Percentiles rank a stretch among this genome's conserved stretches.
Evolutionary conservation across 176 grass and related monocot genomes (phyloP).

Genomic region (Musa schizocarpa): DNA sequence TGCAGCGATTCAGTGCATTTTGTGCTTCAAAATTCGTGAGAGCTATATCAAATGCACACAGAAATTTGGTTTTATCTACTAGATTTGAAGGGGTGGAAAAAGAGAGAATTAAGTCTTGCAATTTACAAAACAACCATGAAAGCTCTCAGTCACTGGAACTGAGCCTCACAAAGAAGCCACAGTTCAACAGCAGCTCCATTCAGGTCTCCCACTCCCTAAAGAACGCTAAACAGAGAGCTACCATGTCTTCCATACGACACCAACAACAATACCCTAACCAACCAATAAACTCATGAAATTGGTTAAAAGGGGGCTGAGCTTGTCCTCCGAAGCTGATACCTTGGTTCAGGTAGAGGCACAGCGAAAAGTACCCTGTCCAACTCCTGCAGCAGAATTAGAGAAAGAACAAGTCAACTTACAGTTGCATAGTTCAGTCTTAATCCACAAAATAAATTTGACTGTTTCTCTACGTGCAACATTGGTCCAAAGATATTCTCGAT

Average conservation of each 20-base stretch:
- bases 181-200: neutral
- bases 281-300: constrained; percentile 22
- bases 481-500: too few relatives aligned
- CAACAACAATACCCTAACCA: neutral
- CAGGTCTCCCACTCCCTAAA: neutral
- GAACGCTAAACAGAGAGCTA: too few relatives aligned
- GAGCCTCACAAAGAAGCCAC: too few relatives aligned
- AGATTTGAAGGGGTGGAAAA: too few relatives aligned
- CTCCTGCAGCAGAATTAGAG: constrained; percentile 36
- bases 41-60: too few relatives aligned
- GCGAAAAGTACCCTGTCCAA: constrained; percentile 60
- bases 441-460: too few relatives aligned
- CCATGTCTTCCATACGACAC: neutral
- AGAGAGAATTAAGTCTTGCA: too few relatives aligned
- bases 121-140: neutral
- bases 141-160: neutral
- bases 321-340: constrained; percentile 81
- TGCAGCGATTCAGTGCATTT: too few relatives aligned
- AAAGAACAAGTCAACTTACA: neutral
- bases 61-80: too few relatives aligned
- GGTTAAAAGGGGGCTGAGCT: constrained; percentile 58
- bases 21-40: too few relatives aligned
- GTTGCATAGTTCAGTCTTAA: neutral
- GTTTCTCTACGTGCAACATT: too few relatives aligned
- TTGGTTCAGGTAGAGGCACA: constrained; percentile 41